Evolutionary conservation across 139 green algal species (phyloP).

Genomic region (Zygnema circumcarinatum): DNA sequence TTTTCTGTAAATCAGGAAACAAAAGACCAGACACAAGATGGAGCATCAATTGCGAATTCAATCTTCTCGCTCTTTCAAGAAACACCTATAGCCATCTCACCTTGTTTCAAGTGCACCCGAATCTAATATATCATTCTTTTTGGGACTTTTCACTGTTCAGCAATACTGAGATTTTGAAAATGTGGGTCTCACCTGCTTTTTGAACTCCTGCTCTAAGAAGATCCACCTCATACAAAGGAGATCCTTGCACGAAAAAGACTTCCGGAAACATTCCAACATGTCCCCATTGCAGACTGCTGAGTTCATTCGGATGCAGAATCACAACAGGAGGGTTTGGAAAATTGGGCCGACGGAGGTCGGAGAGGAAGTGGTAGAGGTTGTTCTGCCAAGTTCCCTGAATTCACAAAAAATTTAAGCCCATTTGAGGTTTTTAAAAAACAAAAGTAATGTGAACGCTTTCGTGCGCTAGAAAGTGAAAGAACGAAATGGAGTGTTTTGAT

Average conservation of each 20-base stretch:
- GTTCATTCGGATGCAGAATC: conserved; percentile 29
- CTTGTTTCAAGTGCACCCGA: too few relatives aligned
- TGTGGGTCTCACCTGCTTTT: conserved; percentile 23
- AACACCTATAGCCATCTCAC: too few relatives aligned
- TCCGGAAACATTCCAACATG: conserved; percentile 30
- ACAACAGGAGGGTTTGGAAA: conserved; percentile 10
- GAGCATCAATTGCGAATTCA: too few relatives aligned
- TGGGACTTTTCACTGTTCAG: too few relatives aligned
- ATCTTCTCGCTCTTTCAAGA: too few relatives aligned
- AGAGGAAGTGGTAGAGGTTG: conserved; percentile 50
- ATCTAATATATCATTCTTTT: too few relatives aligned
- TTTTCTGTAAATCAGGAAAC: too few relatives aligned
- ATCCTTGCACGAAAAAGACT: conserved; percentile 57
- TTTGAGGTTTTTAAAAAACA: background rate
- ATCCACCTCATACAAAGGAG: conserved; percentile 43
- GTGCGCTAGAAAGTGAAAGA: background rate
- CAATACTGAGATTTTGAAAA: too few relatives aligned
- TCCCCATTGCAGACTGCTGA: conserved; percentile 27
- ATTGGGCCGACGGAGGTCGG: background rate
- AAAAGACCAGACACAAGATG: too few relatives aligned
- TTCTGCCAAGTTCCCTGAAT: conserved; percentile 29
- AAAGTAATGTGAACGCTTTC: background rate
- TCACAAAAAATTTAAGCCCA: background rate
- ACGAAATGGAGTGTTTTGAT: background rate
- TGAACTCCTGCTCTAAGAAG: conserved; percentile 41